Evolutionary conservation across 176 grass and related monocot species (phyloP).

Genomic region (Aegilops bicornis): DNA sequence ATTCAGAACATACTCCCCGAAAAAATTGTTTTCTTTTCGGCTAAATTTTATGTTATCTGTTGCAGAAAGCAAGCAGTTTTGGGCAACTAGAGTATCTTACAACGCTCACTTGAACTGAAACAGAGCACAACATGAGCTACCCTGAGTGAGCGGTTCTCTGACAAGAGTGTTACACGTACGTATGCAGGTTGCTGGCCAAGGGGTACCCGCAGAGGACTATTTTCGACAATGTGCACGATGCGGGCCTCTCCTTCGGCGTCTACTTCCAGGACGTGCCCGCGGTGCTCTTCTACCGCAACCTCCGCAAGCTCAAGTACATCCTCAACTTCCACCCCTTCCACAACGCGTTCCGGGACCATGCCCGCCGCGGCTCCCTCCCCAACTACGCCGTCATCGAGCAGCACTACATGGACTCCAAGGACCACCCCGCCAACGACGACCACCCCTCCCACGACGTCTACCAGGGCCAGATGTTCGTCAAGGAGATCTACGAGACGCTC

Average conservation of each 20-base stretch:
- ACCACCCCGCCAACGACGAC: constrained; percentile 72
- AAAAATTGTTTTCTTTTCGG: too few species aligned
- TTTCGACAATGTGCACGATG: constrained; percentile 82
- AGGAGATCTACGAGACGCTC: constrained; percentile 83
- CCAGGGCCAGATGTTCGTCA: constrained; percentile 85
- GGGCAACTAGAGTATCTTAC: too few species aligned
- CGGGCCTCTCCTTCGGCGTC: constrained; percentile 69
- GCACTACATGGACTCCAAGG: constrained; percentile 75
- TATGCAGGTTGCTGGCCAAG: constrained; percentile 49
- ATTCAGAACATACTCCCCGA: too few species aligned
- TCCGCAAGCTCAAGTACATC: constrained; percentile 91
- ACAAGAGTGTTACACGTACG: rapidly evolving
- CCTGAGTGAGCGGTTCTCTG: neutral
- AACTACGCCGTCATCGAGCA: constrained; percentile 93
- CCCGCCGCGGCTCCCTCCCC: constrained; percentile 50
- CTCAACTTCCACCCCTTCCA: constrained; percentile 66
- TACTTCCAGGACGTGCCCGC: constrained; percentile 91
- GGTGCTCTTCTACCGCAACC: constrained; percentile 80
- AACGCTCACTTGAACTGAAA: too few species aligned
- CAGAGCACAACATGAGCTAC: too few species aligned
- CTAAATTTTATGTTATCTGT: too few species aligned
- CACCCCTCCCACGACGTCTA: constrained; percentile 96
- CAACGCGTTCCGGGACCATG: constrained; percentile 47
- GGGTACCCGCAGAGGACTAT: constrained; percentile 85
- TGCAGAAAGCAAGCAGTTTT: too few species aligned